phyloP scores from a whole-genome alignment of 2,329 filamentous ascomycete genomes.

The Chalaropsis ovoidea region DNA sequence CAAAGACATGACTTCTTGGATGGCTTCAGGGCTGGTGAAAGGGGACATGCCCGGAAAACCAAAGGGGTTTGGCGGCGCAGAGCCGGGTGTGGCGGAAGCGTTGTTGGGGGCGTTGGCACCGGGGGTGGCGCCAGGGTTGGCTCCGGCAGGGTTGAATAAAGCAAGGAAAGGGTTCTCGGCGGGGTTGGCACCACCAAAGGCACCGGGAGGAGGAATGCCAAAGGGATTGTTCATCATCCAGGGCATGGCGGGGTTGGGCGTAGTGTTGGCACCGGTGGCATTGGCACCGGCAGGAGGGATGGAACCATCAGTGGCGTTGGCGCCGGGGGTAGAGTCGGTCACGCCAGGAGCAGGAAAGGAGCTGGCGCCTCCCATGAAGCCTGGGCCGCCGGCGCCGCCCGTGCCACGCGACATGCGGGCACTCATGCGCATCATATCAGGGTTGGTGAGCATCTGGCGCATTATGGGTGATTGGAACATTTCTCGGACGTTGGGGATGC shows the following conservation, averaged over 20 bases:
- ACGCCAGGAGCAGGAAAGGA: slow-evolving; percentile 82
- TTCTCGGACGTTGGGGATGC: slow-evolving; percentile 65
- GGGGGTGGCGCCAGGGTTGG: slow-evolving; percentile 25
- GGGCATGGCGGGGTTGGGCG: slow-evolving; percentile 9
- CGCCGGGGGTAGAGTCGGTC: slow-evolving; percentile 66
- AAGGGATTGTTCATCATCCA: slow-evolving; percentile 15
- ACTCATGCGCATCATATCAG: slow-evolving; percentile 70
- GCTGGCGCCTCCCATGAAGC: slow-evolving; percentile 27
- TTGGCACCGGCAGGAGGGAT: slow-evolving; percentile 31
- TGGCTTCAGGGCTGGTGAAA: slow-evolving; percentile 19
- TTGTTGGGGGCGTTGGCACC: slow-evolving; percentile 26
- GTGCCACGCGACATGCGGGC: slow-evolving; percentile 70
- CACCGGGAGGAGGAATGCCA: slow-evolving; percentile 25
- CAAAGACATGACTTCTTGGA: slow-evolving; percentile 21
- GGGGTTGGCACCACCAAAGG: slow-evolving; percentile 26
- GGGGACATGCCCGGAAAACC: background rate
- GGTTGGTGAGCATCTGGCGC: slow-evolving; percentile 86
- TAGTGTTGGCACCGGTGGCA: slow-evolving; percentile 26
- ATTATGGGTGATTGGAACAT: slow-evolving; percentile 83
- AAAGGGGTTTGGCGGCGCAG: slow-evolving; percentile 21
- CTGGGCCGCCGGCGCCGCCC: slow-evolving; percentile 39
- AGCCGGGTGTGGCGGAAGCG: slow-evolving; percentile 9
- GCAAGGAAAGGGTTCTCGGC: slow-evolving; percentile 38
- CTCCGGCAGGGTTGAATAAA: slow-evolving; percentile 19
- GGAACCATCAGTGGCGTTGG: slow-evolving; percentile 34